These are phyloP conservation scores for Fusarium sp. DNA, from an alignment of 2,329 filamentous ascomycete genomes.

Conservation along the genomic window DNA sequence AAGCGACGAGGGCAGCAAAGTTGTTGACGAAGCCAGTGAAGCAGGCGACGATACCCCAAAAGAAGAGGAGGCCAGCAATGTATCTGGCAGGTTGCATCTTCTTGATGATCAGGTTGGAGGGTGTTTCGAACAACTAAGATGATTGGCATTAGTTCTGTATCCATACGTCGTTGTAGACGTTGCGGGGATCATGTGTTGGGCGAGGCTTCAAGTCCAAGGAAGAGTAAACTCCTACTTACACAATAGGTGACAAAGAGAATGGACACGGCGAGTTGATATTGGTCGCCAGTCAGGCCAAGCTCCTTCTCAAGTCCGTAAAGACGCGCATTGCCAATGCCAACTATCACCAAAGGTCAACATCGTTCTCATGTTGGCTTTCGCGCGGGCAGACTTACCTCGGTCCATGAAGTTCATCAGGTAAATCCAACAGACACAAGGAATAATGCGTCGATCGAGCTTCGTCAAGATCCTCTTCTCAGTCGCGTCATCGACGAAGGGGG, in stretches of 20 bases:
- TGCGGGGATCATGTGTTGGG: not conserved
- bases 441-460: slow-evolving; percentile 7
- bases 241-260: slow-evolving; percentile 12
- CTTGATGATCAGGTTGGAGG: slow-evolving; percentile 40
- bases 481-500: not conserved
- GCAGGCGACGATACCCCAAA: slow-evolving; percentile 57
- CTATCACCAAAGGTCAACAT: not conserved
- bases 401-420: slow-evolving; percentile 15
- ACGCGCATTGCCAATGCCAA: slow-evolving; percentile 14
- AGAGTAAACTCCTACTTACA: not conserved
- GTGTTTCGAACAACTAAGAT: slow-evolving; percentile 34
- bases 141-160: not conserved
- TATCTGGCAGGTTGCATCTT: slow-evolving; percentile 58
- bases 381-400: not conserved
- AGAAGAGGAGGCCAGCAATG: slow-evolving; percentile 61
- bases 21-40: slow-evolving; percentile 51
- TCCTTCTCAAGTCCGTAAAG: slow-evolving; percentile 5
- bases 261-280: slow-evolving; percentile 6
- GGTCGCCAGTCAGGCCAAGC: slow-evolving; percentile 1
- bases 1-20: slow-evolving; percentile 39
- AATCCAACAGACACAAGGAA: slow-evolving; percentile 13
- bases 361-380: not conserved
- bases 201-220: not conserved
- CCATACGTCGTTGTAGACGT: not conserved
- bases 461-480: slow-evolving; percentile 4